Evolutionary conservation across 192 early-diverging fungal species (phyloP), one percentile per base, ranked within the genome.

Genomic region (Ambispora gerdemannii): DNA sequence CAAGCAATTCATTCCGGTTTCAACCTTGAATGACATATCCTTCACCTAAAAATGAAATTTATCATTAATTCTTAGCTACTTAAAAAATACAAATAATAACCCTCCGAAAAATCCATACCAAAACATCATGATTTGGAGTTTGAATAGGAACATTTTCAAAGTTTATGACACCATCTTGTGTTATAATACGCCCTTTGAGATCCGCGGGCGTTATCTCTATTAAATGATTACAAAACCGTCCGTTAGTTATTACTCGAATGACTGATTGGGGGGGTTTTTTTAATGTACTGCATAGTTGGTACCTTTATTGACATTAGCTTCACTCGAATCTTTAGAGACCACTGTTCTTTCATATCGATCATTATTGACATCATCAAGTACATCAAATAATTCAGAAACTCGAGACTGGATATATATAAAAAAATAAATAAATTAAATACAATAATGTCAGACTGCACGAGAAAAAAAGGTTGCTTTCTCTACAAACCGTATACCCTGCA

Each of bases 121-220:
- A 64, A 15, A 85, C 50, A 72, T 87, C 84, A 50, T 89, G 87
- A 72, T 89, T 89, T 27, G 91, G 92, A 4, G 91, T 89, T 28
- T 91, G 81, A 65, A 94, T 87, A 2, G 92, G 92, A 15, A 92
- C 87, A 62, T 87, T 80, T 24, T 85, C 79, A 80, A 94, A 94
- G 63, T 80, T 76, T 58, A 87, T 87, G 27, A 84, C 78, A 1
- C 82, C 84, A 50, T 83, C 84, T 35, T 78, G 69, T 10, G 74
- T 80, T 25, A 82, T 74, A 4, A 87, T 59, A 30, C 76, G 79
- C 55, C 86, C 86, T 59, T 83, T 83, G 52, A 83, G 63, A 32
- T 80, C 77, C 7, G 74, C 82, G 13, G 81, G 74, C 52, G 82
- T 71, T 36, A 85, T 75, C 28, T 66, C 75, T 74, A 70, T 35